phyloP scores from a whole-genome alignment of 495 filamentous ascomycete genomes.

The Lepraria neglecta region DNA sequence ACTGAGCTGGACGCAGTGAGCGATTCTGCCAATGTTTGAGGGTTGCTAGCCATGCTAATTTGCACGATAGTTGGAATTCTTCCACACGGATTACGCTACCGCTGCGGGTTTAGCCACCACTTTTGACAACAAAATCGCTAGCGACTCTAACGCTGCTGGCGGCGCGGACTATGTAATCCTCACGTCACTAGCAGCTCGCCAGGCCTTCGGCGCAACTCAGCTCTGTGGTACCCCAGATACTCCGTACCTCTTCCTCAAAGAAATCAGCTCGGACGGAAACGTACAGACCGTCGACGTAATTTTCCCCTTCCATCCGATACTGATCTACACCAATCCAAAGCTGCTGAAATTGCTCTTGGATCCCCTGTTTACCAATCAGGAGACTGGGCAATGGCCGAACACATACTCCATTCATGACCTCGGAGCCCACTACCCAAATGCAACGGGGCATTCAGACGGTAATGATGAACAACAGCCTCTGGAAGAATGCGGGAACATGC shows the following conservation, averaged over 20 bases:
- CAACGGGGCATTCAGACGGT: slow-evolving; percentile 77
- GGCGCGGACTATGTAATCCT: slow-evolving; percentile 69
- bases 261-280: slow-evolving; percentile 89
- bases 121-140: slow-evolving; percentile 43
- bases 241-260: slow-evolving; percentile 81
- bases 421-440: slow-evolving; percentile 77
- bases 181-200: slow-evolving; percentile 71
- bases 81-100: slow-evolving; percentile 46
- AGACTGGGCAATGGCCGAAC: slow-evolving; percentile 78
- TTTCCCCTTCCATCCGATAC: slow-evolving; percentile 84
- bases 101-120: slow-evolving; percentile 33
- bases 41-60: slow-evolving; percentile 4
- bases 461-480: slow-evolving; percentile 87
- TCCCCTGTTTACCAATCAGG: slow-evolving; percentile 78
- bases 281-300: slow-evolving; percentile 92
- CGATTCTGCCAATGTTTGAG: neutral
- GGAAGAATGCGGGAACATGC: slow-evolving; percentile 92
- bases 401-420: slow-evolving; percentile 70
- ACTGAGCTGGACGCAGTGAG: slow-evolving; percentile 43
- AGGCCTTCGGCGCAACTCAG: slow-evolving; percentile 75
- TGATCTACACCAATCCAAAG: slow-evolving; percentile 79
- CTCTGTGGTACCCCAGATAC: slow-evolving; percentile 70
- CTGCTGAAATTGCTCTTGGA: slow-evolving; percentile 76
- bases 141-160: slow-evolving; percentile 43
- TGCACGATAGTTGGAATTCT: slow-evolving; percentile 40